Conservation (phyloP, 2,329 filamentous ascomycete species). For the Alternaria tenuissima region DNA sequence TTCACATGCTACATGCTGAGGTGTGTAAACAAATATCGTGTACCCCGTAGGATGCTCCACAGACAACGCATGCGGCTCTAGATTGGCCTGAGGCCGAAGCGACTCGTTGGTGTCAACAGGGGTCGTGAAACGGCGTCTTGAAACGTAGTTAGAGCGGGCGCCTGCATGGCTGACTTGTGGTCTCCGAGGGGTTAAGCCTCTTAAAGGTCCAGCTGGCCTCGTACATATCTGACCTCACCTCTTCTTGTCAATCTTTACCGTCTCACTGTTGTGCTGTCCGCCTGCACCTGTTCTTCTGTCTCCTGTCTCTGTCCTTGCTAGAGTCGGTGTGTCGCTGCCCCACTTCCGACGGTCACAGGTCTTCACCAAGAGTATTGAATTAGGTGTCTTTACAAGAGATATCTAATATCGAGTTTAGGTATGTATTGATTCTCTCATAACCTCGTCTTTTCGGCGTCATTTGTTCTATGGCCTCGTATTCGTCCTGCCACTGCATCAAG, state of each 20-base stretch:
- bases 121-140: constrained; percentile 48
- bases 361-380: neutral
- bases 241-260: constrained; percentile 22
- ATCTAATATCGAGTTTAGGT: constrained; percentile 3
- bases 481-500: neutral
- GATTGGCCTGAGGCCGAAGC: constrained; percentile 31
- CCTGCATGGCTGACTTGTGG: constrained; percentile 44
- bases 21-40: neutral
- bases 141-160: constrained; percentile 45
- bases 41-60: neutral
- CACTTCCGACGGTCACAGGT: constrained; percentile 6
- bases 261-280: constrained; percentile 10
- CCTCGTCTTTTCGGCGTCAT: neutral
- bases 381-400: neutral
- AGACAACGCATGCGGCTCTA: constrained; percentile 1
- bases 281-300: constrained; percentile 1
- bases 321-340: constrained; percentile 9
- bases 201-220: constrained; percentile 34
- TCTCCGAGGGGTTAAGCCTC: constrained; percentile 19
- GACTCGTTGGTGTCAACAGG: constrained; percentile 44
- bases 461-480: neutral
- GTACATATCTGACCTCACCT: constrained; percentile 27
- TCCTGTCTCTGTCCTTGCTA: constrained; percentile 13
- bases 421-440: constrained; percentile 3
- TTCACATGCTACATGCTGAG: neutral